Base-by-base conservation (phyloP, 2,329 filamentous ascomycete species). In the Gaeumannomyces tritici region DNA sequence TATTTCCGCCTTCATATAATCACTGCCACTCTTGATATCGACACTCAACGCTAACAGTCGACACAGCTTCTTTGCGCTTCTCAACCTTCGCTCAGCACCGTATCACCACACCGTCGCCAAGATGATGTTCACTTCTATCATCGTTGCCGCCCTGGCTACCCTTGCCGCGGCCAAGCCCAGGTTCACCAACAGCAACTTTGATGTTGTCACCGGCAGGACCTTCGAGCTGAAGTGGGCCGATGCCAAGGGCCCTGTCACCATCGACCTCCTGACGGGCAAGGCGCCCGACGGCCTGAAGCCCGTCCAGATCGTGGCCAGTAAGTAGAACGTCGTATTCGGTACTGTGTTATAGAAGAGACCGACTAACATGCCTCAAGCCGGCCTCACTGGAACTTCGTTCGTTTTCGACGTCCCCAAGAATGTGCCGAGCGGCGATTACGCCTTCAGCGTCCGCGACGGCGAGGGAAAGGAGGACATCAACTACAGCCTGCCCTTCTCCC, bases 171-270 rank as follows among this genome's bases (percentile, higher is more conserved):
- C 70, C 62, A 61, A 64, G 62, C 69, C 70, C 59, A 54, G 63
- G 12, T 68, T 75, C 63, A 71, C 70, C 69, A 75, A 74, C 69
- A 64, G 61, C 61, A 59, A 57, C 35, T 73, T 67, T 62, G 51
- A 57, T 47, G 65, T 80, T 62, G 56, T 64, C 55, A 72, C 73
- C 63, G 77, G 76, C 65, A 33, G 71, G 68, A 69, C 77, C 61
- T 80, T 80, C 70, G 73, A 70, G 62, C 71, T 82, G 63, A 78
- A 70, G 61, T 82, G 79, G 79, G 42, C 64, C 60, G 72, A 71
- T 31, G 75, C 74, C 42, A 61, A 64, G 4, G 77, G 77, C 54
- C 71, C 76, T 15, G 78, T 80, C 64, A 78, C 74, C 63, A 69
- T 82, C 61, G 69, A 63, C 24, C 69, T 82, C 60, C 73, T 76